Evolutionary conservation across 768 basidiomycete genomes (phyloP).

Genomic region (Cystobasidium ongulense): DNA sequence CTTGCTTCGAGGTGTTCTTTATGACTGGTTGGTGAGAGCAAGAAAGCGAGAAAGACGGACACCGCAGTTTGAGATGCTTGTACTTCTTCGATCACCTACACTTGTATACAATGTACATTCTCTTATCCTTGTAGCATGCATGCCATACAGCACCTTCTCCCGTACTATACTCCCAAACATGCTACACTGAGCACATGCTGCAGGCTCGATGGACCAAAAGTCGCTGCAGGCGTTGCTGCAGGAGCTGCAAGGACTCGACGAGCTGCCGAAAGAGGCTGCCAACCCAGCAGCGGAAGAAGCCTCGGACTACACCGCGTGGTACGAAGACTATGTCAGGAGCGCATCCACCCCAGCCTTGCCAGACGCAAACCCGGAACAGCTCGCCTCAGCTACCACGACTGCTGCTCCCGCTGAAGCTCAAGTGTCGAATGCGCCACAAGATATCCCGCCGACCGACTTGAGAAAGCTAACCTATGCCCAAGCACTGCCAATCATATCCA

Average conservation of each 20-base stretch:
- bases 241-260: constrained; percentile 21
- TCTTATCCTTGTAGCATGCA: not conserved
- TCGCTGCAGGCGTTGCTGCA: constrained; percentile 1
- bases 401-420: not conserved
- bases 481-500: constrained; percentile 5
- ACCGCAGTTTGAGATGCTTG: no score
- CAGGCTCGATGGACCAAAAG: constrained; percentile 15
- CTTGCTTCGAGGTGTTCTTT: no score
- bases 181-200: not conserved
- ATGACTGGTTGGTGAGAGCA: no score
- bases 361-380: not conserved
- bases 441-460: not conserved
- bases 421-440: not conserved
- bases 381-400: not conserved
- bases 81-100: no score
- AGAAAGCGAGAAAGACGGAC: no score
- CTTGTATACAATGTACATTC: no score
- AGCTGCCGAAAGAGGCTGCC: not conserved
- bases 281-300: not conserved
- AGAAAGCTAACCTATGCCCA: constrained; percentile 7
- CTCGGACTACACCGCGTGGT: not conserved
- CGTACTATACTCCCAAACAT: no score
- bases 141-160: not conserved
- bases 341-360: not conserved
- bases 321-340: not conserved